Evolutionary conservation across 108 stramenopile genomes (phyloP), one percentile per base, ranked within the genome.

Genomic region (Pseudonitzschia multiseries): DNA sequence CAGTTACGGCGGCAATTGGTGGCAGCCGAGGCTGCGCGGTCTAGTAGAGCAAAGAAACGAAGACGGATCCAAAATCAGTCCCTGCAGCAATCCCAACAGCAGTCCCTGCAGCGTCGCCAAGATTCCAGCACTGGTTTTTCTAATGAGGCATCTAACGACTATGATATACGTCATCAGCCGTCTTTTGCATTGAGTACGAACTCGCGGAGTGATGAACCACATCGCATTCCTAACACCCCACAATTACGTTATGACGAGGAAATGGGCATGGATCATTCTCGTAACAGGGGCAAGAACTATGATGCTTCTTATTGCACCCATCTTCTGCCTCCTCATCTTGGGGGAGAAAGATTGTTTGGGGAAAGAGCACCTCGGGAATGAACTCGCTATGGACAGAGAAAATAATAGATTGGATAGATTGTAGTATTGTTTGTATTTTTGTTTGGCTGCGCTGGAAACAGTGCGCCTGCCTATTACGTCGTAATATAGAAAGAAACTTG

Each of bases 1-100:
- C 69, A 81, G 21, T 29, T 86, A 22, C 75, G 81, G 18, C 71
- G 75, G 12, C 22, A 71, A 51, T 33, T 79, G 78, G 31, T 77
- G 63, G 64, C 71, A 0, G 31, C 78, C 28, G 60, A 69, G 6
- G 75, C 60, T 48, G 2, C 0, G 20, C 42, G 26, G 54, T 2
- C 13, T 9, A 56, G 2, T 0, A 56, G 24, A 48, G 14, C 46
- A 48, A 2, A 56, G 10, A 24, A 56, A 56, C 54, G 54, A 56
- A 21, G 26, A 26, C 1, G 18, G 46, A 2, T 1, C 13, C 54
- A 24, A 26, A 26, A 56, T 26, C 54, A 24, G 22, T 56, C 20
- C 10, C 54, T 29, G 15, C 61, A 67, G 44, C 20, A n/a, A n/a
- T n/a, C n/a, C n/a, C n/a, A n/a, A n/a, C n/a, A n/a, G n/a, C n/a